Conservation (phyloP, 768 basidiomycete species). For the Coprinopsis marcescibilis region DNA sequence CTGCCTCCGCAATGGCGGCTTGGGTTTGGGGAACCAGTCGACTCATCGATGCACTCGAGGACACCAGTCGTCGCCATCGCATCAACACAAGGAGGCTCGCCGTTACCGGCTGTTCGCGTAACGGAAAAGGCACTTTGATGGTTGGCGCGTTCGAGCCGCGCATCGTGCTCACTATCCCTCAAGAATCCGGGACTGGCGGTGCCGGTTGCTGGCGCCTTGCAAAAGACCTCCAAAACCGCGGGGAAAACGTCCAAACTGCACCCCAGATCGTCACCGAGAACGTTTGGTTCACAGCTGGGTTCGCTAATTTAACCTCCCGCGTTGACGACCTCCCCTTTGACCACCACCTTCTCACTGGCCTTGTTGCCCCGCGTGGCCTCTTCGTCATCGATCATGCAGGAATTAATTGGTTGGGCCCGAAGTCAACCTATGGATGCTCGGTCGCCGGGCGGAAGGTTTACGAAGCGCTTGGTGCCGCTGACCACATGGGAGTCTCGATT, state of each 20-base stretch:
- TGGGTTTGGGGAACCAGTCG: constrained; percentile 58
- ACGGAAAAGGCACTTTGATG: constrained; percentile 55
- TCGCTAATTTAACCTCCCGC: constrained; percentile 40
- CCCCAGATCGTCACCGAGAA: constrained; percentile 56
- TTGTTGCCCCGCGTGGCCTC: constrained; percentile 51
- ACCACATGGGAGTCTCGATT: constrained; percentile 47
- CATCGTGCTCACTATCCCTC: constrained; percentile 54
- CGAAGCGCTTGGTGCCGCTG: constrained; percentile 40
- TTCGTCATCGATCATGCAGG: constrained; percentile 51
- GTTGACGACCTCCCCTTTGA: constrained; percentile 47
- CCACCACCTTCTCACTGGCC: constrained; percentile 50
- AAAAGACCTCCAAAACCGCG: constrained; percentile 37
- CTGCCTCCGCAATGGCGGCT: constrained; percentile 50
- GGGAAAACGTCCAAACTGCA: constrained; percentile 45
- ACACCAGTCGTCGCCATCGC: constrained; percentile 36
- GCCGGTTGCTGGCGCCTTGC: constrained; percentile 56
- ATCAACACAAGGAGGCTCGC: constrained; percentile 45
- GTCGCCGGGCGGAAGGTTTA: constrained; percentile 45
- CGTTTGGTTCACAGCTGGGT: constrained; percentile 54
- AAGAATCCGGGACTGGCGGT: constrained; percentile 59
- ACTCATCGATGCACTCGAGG: constrained; percentile 53
- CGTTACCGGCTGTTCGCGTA: constrained; percentile 54
- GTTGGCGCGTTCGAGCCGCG: constrained; percentile 56
- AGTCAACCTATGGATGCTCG: constrained; percentile 45
- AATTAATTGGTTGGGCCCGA: constrained; percentile 50